Percentiles rank a stretch among this genome's conserved stretches.
Evolutionary conservation across 1,139 yeast genomes (phyloP).

Genomic region (Scheffersomyces cryptocercus): DNA sequence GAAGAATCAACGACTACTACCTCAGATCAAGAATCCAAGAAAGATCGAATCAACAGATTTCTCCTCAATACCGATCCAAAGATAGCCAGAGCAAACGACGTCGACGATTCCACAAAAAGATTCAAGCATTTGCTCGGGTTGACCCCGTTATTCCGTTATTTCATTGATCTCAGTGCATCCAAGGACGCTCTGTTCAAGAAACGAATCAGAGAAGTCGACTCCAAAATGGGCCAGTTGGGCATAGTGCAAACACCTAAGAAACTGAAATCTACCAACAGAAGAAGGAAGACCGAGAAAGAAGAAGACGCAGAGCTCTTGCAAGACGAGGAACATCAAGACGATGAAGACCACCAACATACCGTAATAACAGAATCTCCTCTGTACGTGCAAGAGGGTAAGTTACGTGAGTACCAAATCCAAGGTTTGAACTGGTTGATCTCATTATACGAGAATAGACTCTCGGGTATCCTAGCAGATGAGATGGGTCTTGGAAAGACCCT

Average conservation of each 20-base stretch:
- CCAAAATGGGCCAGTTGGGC: slow-evolving; percentile 22
- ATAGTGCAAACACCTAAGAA: slow-evolving; percentile 13
- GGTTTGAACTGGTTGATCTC: slow-evolving; percentile 51
- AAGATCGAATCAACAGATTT: slow-evolving; percentile 45
- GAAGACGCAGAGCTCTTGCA: slow-evolving; percentile 86
- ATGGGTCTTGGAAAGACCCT: slow-evolving; percentile 54
- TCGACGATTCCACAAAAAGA: slow-evolving; percentile 72
- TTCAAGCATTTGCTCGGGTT: slow-evolving; percentile 81
- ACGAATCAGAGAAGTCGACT: slow-evolving; percentile 57
- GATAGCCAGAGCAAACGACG: slow-evolving; percentile 56
- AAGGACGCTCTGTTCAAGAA: slow-evolving; percentile 67
- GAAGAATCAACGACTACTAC: slow-evolving; percentile 3
- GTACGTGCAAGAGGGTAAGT: slow-evolving; percentile 59
- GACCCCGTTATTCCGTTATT: slow-evolving; percentile 84
- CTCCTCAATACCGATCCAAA: slow-evolving; percentile 53
- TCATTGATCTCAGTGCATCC: slow-evolving; percentile 78
- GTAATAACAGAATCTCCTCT: slow-evolving; percentile 80
- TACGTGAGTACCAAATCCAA: slow-evolving; percentile 73
- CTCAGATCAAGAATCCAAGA: slow-evolving; percentile 1
- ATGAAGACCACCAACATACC: slow-evolving; percentile 51
- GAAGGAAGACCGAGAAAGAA: slow-evolving; percentile 82
- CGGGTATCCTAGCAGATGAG: slow-evolving; percentile 51
- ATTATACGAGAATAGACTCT: slow-evolving; percentile 43
- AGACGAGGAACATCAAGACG: slow-evolving; percentile 64
- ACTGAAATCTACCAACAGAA: slow-evolving; percentile 15